Evolutionary conservation across 1,284 basidiomycete species (phyloP).

Genomic region (Cystobasidiaceae sp.): DNA sequence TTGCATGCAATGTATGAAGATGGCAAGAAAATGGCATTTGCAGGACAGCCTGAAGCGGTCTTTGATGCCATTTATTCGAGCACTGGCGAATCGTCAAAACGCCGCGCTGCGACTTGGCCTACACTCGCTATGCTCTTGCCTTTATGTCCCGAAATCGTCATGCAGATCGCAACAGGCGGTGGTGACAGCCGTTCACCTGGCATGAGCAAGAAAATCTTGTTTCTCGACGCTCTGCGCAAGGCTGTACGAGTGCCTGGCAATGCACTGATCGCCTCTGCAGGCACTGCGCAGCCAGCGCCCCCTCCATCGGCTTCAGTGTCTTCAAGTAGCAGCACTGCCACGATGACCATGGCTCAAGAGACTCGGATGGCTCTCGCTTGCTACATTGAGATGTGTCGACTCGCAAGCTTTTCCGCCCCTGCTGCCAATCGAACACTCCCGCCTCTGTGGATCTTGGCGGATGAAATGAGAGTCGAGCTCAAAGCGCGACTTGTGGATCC

Average conservation of each 20-base stretch:
- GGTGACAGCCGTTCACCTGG: constrained; percentile 12
- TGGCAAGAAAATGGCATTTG: background rate
- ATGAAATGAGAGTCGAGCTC: constrained; percentile 23
- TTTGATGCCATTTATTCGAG: constrained; percentile 4
- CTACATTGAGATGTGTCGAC: constrained; percentile 3
- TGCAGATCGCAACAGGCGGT: constrained; percentile 20
- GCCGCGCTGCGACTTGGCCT: constrained; percentile 16
- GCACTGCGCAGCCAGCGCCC: no score
- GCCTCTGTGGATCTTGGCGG: constrained; percentile 9
- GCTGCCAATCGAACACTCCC: background rate
- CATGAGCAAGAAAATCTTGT: constrained; percentile 19
- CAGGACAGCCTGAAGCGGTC: constrained; percentile 11
- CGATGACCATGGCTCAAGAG: background rate
- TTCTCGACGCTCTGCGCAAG: constrained; percentile 5
- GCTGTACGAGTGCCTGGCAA: background rate
- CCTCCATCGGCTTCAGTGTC: background rate
- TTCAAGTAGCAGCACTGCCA: background rate
- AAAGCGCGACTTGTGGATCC: constrained; percentile 9
- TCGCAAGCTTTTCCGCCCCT: constrained; percentile 12
- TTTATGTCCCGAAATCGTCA: constrained; percentile 16
- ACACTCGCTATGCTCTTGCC: constrained; percentile 5
- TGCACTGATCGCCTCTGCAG: no score
- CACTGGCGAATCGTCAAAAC: constrained; percentile 2
- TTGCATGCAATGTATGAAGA: constrained; percentile 16
- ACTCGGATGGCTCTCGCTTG: constrained; percentile 5